phyloP scores from a whole-genome alignment of 805 yeast species.

The Cyberlindnera mycetangii region DNA sequence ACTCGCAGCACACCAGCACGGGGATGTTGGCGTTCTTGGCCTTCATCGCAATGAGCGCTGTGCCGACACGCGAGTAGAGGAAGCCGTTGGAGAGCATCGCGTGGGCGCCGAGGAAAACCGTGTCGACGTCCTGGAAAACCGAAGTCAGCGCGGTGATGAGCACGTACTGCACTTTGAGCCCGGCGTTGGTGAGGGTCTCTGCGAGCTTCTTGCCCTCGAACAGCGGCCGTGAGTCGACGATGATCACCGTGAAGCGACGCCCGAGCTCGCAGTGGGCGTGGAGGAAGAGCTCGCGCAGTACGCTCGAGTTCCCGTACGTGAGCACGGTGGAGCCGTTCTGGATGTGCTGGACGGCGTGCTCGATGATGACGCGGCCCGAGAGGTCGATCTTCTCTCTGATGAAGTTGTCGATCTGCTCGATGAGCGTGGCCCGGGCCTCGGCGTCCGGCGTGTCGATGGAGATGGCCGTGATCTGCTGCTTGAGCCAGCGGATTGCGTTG shows the following conservation, averaged over 20 bases:
- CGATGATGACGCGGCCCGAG: constrained; percentile 79
- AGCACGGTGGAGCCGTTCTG: constrained; percentile 73
- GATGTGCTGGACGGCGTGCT: constrained; percentile 75
- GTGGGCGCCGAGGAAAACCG: constrained; percentile 93
- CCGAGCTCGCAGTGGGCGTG: constrained; percentile 60
- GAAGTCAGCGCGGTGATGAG: constrained; percentile 77
- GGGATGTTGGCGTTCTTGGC: constrained; percentile 88
- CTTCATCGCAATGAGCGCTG: constrained; percentile 90
- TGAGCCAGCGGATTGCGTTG: constrained; percentile 94
- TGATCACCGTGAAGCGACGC: constrained; percentile 73
- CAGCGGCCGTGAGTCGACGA: constrained; percentile 90
- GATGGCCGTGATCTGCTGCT: constrained; percentile 84
- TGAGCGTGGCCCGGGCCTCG: constrained; percentile 62
- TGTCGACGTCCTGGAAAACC: constrained; percentile 81
- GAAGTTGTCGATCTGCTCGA: constrained; percentile 72
- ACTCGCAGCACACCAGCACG: constrained; percentile 92
- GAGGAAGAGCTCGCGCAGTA: constrained; percentile 69
- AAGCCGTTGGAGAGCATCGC: constrained; percentile 95
- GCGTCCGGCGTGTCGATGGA: constrained; percentile 59
- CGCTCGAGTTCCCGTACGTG: constrained; percentile 87
- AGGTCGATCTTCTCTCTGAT: constrained; percentile 81
- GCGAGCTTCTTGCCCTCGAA: constrained; percentile 89
- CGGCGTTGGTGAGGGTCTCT: constrained; percentile 53
- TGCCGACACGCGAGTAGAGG: constrained; percentile 89
- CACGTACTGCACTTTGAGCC: constrained; percentile 72